Conservation (phyloP, 2,329 filamentous ascomycete genomes). For the Phyllosticta citrichinensis region DNA sequence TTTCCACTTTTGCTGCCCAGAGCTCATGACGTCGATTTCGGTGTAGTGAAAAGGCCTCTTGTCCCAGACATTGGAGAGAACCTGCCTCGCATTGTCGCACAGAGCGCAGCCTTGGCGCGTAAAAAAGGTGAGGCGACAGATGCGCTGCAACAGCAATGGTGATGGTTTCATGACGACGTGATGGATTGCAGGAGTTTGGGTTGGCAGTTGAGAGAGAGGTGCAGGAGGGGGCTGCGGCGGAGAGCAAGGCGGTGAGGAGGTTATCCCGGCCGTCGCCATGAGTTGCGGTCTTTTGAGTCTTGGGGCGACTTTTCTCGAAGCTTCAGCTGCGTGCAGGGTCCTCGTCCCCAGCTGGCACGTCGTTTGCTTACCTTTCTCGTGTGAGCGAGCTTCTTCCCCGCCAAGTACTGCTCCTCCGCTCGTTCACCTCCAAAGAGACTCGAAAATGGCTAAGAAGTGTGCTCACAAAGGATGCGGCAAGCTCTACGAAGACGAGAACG, state of each 20-base stretch:
- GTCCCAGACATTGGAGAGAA: conserved; percentile 59
- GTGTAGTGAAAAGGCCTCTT: conserved; percentile 55
- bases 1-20: conserved; percentile 55
- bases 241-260: background rate
- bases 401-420: background rate
- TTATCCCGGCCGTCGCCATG: background rate
- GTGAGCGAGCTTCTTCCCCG: background rate
- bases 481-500: conserved; percentile 62
- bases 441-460: conserved; percentile 67
- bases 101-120: conserved; percentile 62
- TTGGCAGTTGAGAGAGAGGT: background rate
- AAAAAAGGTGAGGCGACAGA: conserved; percentile 60
- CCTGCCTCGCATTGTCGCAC: conserved; percentile 57
- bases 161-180: conserved; percentile 12
- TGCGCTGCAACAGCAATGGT: conserved; percentile 23
- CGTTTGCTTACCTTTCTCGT: background rate
- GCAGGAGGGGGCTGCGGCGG: background rate
- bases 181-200: background rate
- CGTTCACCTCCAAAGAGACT: background rate
- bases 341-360: background rate
- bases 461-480: conserved; percentile 96
- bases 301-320: background rate
- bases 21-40: conserved; percentile 60
- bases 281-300: background rate
- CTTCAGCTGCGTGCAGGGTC: background rate